Conservation (phyloP, 2,329 filamentous ascomycete species). For the Scytalidium lignicola region DNA sequence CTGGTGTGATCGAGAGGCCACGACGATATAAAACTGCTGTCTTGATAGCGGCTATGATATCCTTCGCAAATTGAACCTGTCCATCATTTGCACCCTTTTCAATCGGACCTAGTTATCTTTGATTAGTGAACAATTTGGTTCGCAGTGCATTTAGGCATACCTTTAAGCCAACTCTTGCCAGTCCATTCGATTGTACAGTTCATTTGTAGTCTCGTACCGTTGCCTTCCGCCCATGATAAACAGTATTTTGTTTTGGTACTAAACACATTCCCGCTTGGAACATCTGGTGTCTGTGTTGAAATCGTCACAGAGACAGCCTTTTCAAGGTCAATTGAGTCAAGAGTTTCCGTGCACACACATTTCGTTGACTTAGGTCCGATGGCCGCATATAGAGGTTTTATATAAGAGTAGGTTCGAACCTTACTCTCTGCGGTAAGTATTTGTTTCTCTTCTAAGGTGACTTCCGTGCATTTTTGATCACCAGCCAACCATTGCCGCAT, state of each 20-base stretch:
- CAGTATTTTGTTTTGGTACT: constrained; percentile 91
- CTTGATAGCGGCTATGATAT: constrained; percentile 70
- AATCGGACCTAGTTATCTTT: constrained; percentile 64
- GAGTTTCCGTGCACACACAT: constrained; percentile 77
- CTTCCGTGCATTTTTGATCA: constrained; percentile 85
- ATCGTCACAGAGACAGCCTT: constrained; percentile 79
- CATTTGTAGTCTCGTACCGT: constrained; percentile 77
- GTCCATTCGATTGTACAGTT: constrained; percentile 94
- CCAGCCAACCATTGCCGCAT: constrained; percentile 81
- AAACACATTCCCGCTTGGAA: constrained; percentile 90
- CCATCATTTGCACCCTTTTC: constrained; percentile 94
- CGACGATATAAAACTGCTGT: constrained; percentile 64
- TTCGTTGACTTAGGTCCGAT: constrained; percentile 95
- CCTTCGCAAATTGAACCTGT: constrained; percentile 76
- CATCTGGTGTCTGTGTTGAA: constrained; percentile 86
- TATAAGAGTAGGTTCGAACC: constrained; percentile 74
- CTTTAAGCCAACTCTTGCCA: constrained; percentile 96
- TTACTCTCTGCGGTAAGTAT: constrained; percentile 72
- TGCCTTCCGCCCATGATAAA: constrained; percentile 84
- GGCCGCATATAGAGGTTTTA: constrained; percentile 78
- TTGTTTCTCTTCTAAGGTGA: constrained; percentile 71
- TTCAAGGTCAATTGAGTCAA: constrained; percentile 84
- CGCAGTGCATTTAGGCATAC: constrained; percentile 42
- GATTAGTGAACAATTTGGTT: not conserved
- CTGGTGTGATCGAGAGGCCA: constrained; percentile 41